phyloP scores from a whole-genome alignment of 495 filamentous ascomycete species.

The Lasiosphaeriaceae sp. region DNA sequence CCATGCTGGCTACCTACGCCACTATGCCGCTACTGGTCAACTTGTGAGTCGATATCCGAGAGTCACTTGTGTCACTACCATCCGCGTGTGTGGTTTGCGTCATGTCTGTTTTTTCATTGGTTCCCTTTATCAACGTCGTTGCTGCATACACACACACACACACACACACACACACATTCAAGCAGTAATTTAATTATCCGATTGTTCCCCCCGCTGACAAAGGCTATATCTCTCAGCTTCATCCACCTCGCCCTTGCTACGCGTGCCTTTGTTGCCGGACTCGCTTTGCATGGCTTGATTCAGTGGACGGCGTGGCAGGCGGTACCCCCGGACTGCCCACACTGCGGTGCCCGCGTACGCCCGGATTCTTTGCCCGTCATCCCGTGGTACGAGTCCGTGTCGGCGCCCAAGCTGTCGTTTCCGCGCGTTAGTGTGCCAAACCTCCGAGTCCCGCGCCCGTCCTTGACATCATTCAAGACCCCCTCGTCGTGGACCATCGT shows the following conservation, averaged over 20 bases:
- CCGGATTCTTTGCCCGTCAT: constrained; percentile 27
- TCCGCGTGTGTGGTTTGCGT: too few species aligned
- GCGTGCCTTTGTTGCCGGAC: constrained; percentile 34
- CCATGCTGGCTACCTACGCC: constrained; percentile 38
- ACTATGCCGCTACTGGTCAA: constrained; percentile 38
- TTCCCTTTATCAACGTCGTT: too few species aligned
- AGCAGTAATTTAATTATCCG: too few species aligned
- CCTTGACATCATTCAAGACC: background rate
- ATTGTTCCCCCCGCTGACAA: too few species aligned
- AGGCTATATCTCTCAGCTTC: constrained; percentile 17
- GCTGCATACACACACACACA: too few species aligned
- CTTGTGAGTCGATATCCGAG: constrained; percentile 31
- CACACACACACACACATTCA: too few species aligned
- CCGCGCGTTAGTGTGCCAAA: constrained; percentile 18
- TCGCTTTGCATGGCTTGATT: constrained; percentile 33
- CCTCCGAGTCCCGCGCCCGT: constrained; percentile 10
- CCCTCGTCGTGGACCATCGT: constrained; percentile 14
- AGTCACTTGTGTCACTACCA: background rate
- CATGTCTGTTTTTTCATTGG: too few species aligned
- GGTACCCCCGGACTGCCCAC: constrained; percentile 36
- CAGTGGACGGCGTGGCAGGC: constrained; percentile 35
- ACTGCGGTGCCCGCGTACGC: constrained; percentile 35
- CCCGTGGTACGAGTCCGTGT: constrained; percentile 35
- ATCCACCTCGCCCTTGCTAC: constrained; percentile 38
- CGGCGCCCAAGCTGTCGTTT: constrained; percentile 16